Percentiles rank a stretch among this genome's conserved stretches.
phyloP scores from a whole-genome alignment of 1,284 basidiomycete species.

The Ceratobasidium sp. region DNA sequence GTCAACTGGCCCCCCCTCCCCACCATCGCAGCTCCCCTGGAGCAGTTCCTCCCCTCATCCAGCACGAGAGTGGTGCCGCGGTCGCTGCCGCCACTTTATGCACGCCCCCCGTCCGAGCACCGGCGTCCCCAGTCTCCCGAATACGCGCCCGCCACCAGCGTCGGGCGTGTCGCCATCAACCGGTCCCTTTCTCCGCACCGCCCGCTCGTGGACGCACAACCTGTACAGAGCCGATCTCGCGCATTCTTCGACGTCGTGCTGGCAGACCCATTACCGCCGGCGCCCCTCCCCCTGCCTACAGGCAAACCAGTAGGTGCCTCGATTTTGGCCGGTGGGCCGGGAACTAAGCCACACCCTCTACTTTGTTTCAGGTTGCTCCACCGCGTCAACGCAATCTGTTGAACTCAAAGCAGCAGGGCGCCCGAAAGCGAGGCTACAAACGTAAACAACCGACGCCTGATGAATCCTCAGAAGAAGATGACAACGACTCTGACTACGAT shows the following conservation, averaged over 20 bases:
- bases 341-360: not conserved
- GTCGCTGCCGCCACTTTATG: not conserved
- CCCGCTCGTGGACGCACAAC: not conserved
- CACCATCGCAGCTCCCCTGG: not conserved
- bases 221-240: conserved; percentile 19
- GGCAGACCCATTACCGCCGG: conserved; percentile 1
- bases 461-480: conserved; percentile 22
- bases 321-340: not conserved
- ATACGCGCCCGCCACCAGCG: conserved; percentile 26
- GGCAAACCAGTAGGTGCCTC: conserved; percentile 10
- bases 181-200: conserved; percentile 22
- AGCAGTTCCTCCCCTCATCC: not conserved
- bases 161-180: conserved; percentile 11
- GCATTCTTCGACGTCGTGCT: conserved; percentile 41
- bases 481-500: conserved; percentile 12
- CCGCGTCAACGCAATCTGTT: not conserved
- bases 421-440: conserved; percentile 11
- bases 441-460: conserved; percentile 23
- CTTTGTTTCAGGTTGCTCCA: conserved; percentile 28
- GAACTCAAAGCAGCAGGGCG: not conserved
- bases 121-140: not conserved
- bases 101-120: not conserved
- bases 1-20: conserved; percentile 4
- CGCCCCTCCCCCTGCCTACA: not conserved
- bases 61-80: not conserved